Conservation (phyloP, 2,329 filamentous ascomycete species). For the Ceratocystis alfenasii region DNA sequence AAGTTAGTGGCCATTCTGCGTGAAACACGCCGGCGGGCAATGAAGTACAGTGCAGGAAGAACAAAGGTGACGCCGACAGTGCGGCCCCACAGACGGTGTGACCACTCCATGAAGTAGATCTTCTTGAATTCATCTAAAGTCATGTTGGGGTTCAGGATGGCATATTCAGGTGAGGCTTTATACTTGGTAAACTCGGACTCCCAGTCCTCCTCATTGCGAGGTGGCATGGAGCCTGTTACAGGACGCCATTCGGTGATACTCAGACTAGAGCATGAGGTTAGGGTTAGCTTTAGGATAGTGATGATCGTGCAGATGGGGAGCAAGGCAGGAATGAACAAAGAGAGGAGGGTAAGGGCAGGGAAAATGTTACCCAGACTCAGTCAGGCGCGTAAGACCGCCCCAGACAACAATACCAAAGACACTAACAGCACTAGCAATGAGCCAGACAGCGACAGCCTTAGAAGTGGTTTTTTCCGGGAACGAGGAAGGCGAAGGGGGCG, state of each 20-base stretch:
- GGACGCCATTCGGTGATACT: slow-evolving; percentile 99
- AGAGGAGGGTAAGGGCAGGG: not conserved
- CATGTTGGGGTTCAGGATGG: slow-evolving; percentile 87
- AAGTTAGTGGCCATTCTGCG: slow-evolving; percentile 65
- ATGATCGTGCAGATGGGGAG: not conserved
- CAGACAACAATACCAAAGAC: slow-evolving; percentile 97
- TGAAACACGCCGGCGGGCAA: slow-evolving; percentile 67
- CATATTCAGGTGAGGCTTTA: slow-evolving; percentile 82
- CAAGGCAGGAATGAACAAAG: not conserved
- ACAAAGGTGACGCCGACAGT: slow-evolving; percentile 84
- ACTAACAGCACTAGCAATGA: slow-evolving; percentile 78
- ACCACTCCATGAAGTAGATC: slow-evolving; percentile 99
- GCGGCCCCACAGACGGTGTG: slow-evolving; percentile 86
- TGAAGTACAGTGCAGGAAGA: slow-evolving; percentile 76
- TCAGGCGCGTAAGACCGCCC: slow-evolving; percentile 83
- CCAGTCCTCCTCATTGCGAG: slow-evolving; percentile 69
- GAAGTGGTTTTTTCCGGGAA: slow-evolving; percentile 54
- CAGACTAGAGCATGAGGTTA: slow-evolving; percentile 43
- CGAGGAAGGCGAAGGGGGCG: slow-evolving; percentile 16
- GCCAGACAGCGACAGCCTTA: slow-evolving; percentile 79
- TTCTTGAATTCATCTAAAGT: slow-evolving; percentile 87
- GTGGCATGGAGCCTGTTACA: slow-evolving; percentile 82
- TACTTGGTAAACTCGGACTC: slow-evolving; percentile 89
- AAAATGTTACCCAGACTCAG: slow-evolving; percentile 74
- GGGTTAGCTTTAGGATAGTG: not conserved